Evolutionary conservation across 202 grass and related monocot genomes (phyloP), one percentile per base, ranked within the genome.

Genomic region (Zoysia matrella): DNA sequence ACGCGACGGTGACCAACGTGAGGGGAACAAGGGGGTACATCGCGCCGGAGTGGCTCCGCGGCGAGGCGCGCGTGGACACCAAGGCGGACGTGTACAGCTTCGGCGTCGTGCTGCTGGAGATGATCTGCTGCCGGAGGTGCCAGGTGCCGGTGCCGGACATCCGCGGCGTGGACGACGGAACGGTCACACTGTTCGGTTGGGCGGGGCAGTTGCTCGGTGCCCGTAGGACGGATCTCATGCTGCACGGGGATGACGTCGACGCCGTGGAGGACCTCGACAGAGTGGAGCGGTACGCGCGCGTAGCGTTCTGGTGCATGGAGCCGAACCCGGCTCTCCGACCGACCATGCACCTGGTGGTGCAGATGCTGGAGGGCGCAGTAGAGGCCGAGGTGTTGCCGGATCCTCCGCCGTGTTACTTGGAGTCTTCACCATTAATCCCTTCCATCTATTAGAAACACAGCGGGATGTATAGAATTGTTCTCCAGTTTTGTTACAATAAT

Each of bases 1-100:
- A 81, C 45, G 6, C 73, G 4, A 87, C 85, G 0, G 87, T 79
- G 3, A 91, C 89, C 6, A 49, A 86, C 57, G 75, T 90, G 22
- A 74, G 85, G 42, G 93, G 93, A 5, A 95, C 89, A 3, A 81
- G 75, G 15, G 92, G 87, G 0, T 94, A 92, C 74, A 83, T 92
- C 3, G 89, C 86, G 0, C 89, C 87, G 0, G 84, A 94, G 74
- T 94, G 87, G 92, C 65, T 94, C 63, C 86, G 67, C 11, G 65
- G 66, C 15, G 83, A 86, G 0, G 18, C 48, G 0, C 67, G 36
- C 15, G n/a, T 95, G 47, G 89, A 90, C 54, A 80, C 87, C 3
- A 95, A 77, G 72, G 77, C 81, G 1, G 86, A 91, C 41, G 89
- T 91, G 30, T 94, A 83, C 61, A 94, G 86, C 53, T 94, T 89